Percentiles rank a stretch among this genome's conserved stretches.
phyloP scores from a whole-genome alignment of 441 rosid genomes.

The Adansonia rubrostipa region DNA sequence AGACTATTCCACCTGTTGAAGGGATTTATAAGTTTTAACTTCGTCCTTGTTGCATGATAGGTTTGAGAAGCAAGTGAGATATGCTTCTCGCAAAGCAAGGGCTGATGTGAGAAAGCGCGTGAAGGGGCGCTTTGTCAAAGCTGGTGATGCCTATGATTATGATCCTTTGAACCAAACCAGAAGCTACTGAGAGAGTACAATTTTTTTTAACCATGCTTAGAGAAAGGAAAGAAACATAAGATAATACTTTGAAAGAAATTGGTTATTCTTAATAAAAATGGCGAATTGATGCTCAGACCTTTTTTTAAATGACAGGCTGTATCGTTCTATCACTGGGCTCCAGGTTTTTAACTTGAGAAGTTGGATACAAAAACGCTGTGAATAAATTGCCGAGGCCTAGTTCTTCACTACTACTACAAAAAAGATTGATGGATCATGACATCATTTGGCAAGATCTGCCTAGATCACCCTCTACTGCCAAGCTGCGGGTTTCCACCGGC shows the following conservation, averaged over 20 bases:
- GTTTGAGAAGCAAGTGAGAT: slow-evolving; percentile 95
- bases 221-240: slow-evolving; percentile 37
- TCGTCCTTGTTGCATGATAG: slow-evolving; percentile 38
- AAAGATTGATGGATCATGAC: slow-evolving; percentile 13
- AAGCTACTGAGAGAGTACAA: slow-evolving; percentile 70
- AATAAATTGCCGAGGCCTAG: slow-evolving; percentile 32
- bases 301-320: slow-evolving; percentile 38
- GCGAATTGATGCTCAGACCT: slow-evolving; percentile 22
- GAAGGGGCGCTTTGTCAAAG: slow-evolving; percentile 96
- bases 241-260: slow-evolving; percentile 32
- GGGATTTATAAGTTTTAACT: slow-evolving; percentile 18
- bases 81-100: slow-evolving; percentile 98
- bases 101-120: slow-evolving; percentile 98
- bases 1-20: not conserved
- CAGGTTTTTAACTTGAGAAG: slow-evolving; percentile 20
- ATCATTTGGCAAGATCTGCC: slow-evolving; percentile 20
- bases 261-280: slow-evolving; percentile 32
- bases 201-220: slow-evolving; percentile 43
- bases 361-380: slow-evolving; percentile 29
- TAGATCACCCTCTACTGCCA: slow-evolving; percentile 16
- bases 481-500: not conserved
- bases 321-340: slow-evolving; percentile 43
- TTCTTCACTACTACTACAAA: slow-evolving; percentile 23
- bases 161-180: slow-evolving; percentile 84
- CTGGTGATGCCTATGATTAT: slow-evolving; percentile 94